Base-by-base conservation (phyloP, 2,329 filamentous ascomycete genomes). In the Colletotrichum tropicicola region DNA sequence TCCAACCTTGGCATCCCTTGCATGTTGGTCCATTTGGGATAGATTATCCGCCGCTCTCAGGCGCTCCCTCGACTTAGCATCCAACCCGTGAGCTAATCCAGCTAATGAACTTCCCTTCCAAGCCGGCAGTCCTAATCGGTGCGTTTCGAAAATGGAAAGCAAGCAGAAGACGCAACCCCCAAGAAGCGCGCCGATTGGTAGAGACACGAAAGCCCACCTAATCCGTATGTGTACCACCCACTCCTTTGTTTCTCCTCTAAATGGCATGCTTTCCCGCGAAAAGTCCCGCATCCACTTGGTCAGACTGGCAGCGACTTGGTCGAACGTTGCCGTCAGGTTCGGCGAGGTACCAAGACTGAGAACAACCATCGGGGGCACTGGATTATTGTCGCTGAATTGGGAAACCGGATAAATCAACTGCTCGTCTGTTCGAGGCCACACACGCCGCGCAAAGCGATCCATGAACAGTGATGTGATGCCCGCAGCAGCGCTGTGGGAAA, bases 71-170 rank as follows among this genome's bases (percentile, higher is more conserved):
- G 43, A 23, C n/a, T 45, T 19, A 5, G 43, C 19, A 23, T 45
- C 21, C 12, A 45, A 19, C 6, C 43, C 43, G 8, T 45, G 43
- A 6, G 43, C 43, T 19, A 45, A 6, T 5, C 43, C 23, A 25
- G 55, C 55, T 17, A 58, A 17, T 4, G 55, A 51, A 10, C 55
- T 51, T 21, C 55, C 43, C 6, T 39, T 37, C 55, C 55, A 58
- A 6, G 55, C 44, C 9, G 43, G 44, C 6, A 58, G 12, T 7
- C 32, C 19, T 2, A 58, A n/a, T 2, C 15, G 5, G 2, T 15
- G 27, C 6, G 55, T 58, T 19, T 58, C 55, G 7, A 17, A 23
- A 0, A 58, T 51, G 4, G 32, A 41, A 0, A 49, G 2, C 3
- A 51, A 5, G 32, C 44, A 49, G 10, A 58, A 58, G 4, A 58